Evolutionary conservation across 2,329 filamentous ascomycete genomes (phyloP).

Genomic region (Colletotrichum sp.): DNA sequence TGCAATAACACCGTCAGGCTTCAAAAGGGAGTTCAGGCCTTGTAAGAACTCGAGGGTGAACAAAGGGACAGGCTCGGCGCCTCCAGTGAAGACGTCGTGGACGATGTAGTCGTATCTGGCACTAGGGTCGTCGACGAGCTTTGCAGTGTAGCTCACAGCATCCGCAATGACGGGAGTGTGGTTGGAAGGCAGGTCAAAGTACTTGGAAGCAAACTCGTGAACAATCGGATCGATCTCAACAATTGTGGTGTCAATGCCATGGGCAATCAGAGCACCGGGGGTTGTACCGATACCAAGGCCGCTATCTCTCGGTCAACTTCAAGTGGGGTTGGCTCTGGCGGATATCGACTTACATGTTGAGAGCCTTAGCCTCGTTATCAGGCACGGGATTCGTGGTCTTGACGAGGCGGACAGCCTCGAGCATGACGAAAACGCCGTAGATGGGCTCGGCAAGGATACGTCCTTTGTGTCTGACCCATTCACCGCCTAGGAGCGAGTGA

Average conservation of each 20-base stretch:
- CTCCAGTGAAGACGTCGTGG: conserved; percentile 97
- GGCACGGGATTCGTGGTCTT: conserved; percentile 57
- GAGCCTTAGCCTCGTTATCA: conserved; percentile 75
- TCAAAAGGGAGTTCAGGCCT: conserved; percentile 73
- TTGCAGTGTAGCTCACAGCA: conserved; percentile 72
- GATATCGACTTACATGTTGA: conserved; percentile 75
- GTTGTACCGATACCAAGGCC: conserved; percentile 93
- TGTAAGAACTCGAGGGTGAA: conserved; percentile 87
- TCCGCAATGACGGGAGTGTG: conserved; percentile 84
- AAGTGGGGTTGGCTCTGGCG: conserved; percentile 22
- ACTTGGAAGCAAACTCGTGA: conserved; percentile 79
- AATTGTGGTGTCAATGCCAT: conserved; percentile 91
- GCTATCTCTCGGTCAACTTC: conserved; percentile 44
- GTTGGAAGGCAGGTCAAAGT: conserved; percentile 80
- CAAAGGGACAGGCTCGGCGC: conserved; percentile 85
- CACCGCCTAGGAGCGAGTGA: conserved; percentile 90
- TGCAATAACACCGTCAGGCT: conserved; percentile 80
- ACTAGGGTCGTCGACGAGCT: conserved; percentile 44
- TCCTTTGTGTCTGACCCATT: conserved; percentile 72
- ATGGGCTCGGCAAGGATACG: conserved; percentile 78
- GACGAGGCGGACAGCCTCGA: conserved; percentile 88
- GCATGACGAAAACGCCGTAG: conserved; percentile 94
- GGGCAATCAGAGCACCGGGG: conserved; percentile 82
- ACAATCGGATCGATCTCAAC: conserved; percentile 95
- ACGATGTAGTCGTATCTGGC: conserved; percentile 86